Evolutionary conservation across 106 monocot species (phyloP).

Genomic region (Allium fistulosum): DNA sequence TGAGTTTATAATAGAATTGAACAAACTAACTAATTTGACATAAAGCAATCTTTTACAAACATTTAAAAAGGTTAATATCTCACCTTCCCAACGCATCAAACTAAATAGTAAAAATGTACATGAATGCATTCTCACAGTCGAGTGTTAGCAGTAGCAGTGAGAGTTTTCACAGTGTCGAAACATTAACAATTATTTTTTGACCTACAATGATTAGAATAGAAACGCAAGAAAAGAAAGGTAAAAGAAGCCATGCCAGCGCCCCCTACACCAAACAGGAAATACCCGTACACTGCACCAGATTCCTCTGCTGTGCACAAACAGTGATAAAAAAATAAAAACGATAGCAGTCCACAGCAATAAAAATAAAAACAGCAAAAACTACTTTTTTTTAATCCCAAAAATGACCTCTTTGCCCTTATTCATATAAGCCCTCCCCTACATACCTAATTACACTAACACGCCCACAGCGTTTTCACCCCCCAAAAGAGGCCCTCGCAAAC

Average conservation of each 20-base stretch:
- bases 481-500: constrained; percentile 4
- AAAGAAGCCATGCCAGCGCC: constrained; percentile 3
- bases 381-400: neutral
- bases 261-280: constrained; percentile 1
- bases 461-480: neutral
- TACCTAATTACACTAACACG: constrained; percentile 2
- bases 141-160: no score
- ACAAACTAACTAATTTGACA: no score
- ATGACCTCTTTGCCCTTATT: constrained; percentile 2
- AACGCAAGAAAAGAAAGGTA: neutral
- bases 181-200: no score
- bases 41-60: no score
- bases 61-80: no score
- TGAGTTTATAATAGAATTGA: no score
- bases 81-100: no score
- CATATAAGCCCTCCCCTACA: neutral
- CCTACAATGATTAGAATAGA: neutral
- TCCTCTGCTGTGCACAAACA: neutral
- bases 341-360: neutral
- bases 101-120: no score
- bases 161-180: no score
- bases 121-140: no score
- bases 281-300: constrained; percentile 5
- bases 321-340: no score
- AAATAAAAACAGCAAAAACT: neutral